phyloP scores from a whole-genome alignment of 2,329 filamentous ascomycete species.

The Drechslerella dactyloides region DNA sequence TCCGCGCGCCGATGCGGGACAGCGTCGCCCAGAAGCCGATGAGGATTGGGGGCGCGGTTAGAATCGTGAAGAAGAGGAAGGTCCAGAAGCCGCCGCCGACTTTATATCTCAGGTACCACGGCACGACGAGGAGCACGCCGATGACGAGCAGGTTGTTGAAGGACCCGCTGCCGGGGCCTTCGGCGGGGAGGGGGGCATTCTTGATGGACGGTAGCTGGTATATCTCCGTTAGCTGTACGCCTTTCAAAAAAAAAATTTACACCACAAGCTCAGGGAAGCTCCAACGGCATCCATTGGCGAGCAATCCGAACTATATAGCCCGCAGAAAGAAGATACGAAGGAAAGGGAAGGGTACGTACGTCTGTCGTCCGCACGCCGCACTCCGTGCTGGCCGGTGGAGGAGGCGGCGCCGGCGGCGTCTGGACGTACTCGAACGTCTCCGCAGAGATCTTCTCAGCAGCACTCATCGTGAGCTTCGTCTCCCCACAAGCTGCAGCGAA shows the following conservation, averaged over 20 bases:
- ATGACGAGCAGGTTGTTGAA: constrained; percentile 85
- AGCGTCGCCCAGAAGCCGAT: constrained; percentile 79
- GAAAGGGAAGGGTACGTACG: constrained; percentile 58
- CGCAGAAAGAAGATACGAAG: background rate
- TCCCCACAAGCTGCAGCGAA: background rate
- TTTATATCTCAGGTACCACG: constrained; percentile 81
- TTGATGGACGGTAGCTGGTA: constrained; percentile 75
- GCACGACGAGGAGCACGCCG: constrained; percentile 72
- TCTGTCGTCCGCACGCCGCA: constrained; percentile 66
- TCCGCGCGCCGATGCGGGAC: constrained; percentile 82
- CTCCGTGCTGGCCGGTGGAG: constrained; percentile 63
- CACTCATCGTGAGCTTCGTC: constrained; percentile 47
- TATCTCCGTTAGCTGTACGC: constrained; percentile 3
- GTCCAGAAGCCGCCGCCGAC: constrained; percentile 85
- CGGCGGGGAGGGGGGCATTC: constrained; percentile 91
- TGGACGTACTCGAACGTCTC: constrained; percentile 70
- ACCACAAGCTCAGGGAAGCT: constrained; percentile 12
- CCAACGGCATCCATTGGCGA: background rate
- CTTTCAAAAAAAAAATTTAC: constrained; percentile 4
- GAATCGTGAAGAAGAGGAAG: constrained; percentile 80
- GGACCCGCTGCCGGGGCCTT: constrained; percentile 79
- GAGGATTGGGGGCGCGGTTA: constrained; percentile 80
- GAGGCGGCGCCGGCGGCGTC: constrained; percentile 63
- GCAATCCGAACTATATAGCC: too few species aligned
- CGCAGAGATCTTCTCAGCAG: constrained; percentile 58